Evolutionary conservation across 306 rosid genomes (phyloP).

Genomic region (Sicyos edulis): DNA sequence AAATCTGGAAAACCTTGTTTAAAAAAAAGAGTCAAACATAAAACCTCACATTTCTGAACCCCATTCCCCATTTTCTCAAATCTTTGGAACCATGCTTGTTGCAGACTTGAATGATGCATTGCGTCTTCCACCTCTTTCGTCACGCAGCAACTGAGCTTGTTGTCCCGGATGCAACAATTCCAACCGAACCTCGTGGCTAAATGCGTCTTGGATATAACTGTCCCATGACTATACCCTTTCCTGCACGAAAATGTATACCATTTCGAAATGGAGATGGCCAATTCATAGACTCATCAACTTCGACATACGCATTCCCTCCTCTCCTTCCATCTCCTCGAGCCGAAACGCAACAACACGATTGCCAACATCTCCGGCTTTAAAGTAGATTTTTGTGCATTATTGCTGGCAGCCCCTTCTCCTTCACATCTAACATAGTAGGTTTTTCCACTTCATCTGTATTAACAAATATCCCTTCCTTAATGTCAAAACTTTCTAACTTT

Average conservation of each 20-base stretch:
- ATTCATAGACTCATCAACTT: slow-evolving; percentile 77
- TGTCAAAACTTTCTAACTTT: no score
- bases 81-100: slow-evolving; percentile 74
- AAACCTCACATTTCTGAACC: slow-evolving; percentile 77
- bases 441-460: no score
- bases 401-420: no score
- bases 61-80: slow-evolving; percentile 82
- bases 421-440: no score
- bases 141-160: slow-evolving; percentile 61
- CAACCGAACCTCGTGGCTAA: no score
- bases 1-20: neutral
- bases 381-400: no score
- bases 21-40: neutral
- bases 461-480: no score
- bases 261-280: slow-evolving; percentile 75
- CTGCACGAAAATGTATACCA: slow-evolving; percentile 81
- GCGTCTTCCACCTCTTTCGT: slow-evolving; percentile 95
- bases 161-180: no score
- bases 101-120: slow-evolving; percentile 81
- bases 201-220: no score
- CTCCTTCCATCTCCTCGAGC: slow-evolving; percentile 86
- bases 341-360: slow-evolving; percentile 86
- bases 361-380: slow-evolving; percentile 57
- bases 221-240: slow-evolving; percentile 58
- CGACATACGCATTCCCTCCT: slow-evolving; percentile 78